Evolutionary conservation across 1,139 yeast genomes (phyloP), one percentile per base, ranked within the genome.

Genomic region (Yamadazyma kanchanaburiensis): DNA sequence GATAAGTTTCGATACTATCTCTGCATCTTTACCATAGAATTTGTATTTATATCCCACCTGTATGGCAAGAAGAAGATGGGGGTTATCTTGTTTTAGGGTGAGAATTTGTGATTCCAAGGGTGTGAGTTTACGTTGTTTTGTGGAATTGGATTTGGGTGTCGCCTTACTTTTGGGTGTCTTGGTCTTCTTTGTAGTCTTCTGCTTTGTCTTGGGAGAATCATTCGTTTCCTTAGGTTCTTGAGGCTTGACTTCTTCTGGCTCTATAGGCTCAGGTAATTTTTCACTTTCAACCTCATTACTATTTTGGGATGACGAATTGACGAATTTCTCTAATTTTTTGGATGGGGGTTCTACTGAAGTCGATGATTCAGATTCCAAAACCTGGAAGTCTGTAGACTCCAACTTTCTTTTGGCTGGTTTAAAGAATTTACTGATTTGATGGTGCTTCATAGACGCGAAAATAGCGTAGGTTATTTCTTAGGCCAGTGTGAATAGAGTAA

Each of bases 41-140:
- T 84, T 84, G 59, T 79, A 91, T 54, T 87, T 87, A 58, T 91
- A 91, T 0, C 98, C 98, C 6, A 85, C 94, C 50, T 91, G 94
- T 15, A 91, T 70, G 0, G 91, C 78, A 6, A 91, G 61, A 2
- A 91, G 45, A 27, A 85, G 83, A 39, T 86, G 95, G 28, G 55
- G 51, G 49, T 89, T 63, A 2, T 58, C 51, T 4, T 55, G 46
- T 45, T 87, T 87, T 30, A 91, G 58, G 4, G 76, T 79, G 15
- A 78, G 59, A 35, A 80, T 78, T 51, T 89, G 97, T 37, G 71
- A 71, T 43, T 88, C 96, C 28, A 88, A 58, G 0, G 96, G 96
- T 0, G 95, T 89, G 19, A 65, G 40, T 27, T 47, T 47, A 12
- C 17, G 25, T 24, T 22, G 32, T 10, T 18, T 18, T 18, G 7